phyloP scores from a whole-genome alignment of 768 basidiomycete genomes.

The Pulveroboletus sp. region DNA sequence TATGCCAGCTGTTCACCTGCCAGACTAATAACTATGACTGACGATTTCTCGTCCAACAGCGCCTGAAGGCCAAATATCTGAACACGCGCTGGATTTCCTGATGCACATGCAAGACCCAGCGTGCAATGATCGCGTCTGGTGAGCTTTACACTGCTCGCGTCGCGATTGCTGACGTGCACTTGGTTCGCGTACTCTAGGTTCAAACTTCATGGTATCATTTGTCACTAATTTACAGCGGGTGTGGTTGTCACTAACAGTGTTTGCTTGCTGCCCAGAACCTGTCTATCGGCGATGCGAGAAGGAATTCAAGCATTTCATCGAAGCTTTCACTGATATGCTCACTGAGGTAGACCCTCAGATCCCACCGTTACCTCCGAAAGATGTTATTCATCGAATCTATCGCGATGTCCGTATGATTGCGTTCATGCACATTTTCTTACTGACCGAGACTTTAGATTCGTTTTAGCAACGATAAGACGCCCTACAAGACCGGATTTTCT shows the following conservation, averaged over 20 bases:
- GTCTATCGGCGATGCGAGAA: slow-evolving; percentile 60
- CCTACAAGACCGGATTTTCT: slow-evolving; percentile 83
- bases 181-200: slow-evolving; percentile 54
- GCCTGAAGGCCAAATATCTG: slow-evolving; percentile 80
- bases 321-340: slow-evolving; percentile 63
- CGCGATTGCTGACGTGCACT: neutral
- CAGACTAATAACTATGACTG: too few relatives aligned
- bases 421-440: neutral
- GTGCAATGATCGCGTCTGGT: slow-evolving; percentile 87
- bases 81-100: slow-evolving; percentile 82
- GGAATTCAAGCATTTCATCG: slow-evolving; percentile 87
- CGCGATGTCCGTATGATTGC: slow-evolving; percentile 57
- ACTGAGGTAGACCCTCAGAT: slow-evolving; percentile 77
- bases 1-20: too few relatives aligned
- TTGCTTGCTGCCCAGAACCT: slow-evolving; percentile 17
- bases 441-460: slow-evolving; percentile 51
- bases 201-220: slow-evolving; percentile 61
- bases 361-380: slow-evolving; percentile 86
- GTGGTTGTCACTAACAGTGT: neutral
- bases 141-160: slow-evolving; percentile 7
- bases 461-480: slow-evolving; percentile 94
- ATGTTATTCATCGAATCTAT: slow-evolving; percentile 90
- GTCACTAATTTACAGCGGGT: neutral
- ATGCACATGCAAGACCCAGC: slow-evolving; percentile 64
- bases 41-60: slow-evolving; percentile 40